These are phyloP conservation scores for Petrea volubilis DNA, from an alignment of 257 asterid species.

Conservation along the genomic window DNA sequence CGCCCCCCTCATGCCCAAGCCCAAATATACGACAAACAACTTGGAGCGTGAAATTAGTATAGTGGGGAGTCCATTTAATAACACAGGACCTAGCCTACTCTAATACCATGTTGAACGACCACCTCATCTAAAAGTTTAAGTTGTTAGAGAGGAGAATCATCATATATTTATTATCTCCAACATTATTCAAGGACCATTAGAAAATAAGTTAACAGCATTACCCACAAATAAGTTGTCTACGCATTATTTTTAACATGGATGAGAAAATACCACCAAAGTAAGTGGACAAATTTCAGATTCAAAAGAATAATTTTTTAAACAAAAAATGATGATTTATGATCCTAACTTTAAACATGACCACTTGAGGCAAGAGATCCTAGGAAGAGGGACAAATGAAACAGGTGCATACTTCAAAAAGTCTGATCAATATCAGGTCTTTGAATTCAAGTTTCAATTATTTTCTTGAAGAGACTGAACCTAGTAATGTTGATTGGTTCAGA, in stretches of 20 bases:
- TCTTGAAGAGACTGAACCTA: neutral
- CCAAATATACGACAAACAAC: too few relatives aligned
- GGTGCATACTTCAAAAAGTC: neutral
- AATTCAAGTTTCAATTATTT: conserved; percentile 2
- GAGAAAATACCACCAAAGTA: too few relatives aligned
- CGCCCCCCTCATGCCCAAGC: too few relatives aligned
- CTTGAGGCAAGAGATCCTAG: neutral
- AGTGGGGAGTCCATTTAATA: too few relatives aligned
- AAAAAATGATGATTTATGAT: neutral
- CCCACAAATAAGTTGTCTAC: neutral
- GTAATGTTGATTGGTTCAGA: neutral
- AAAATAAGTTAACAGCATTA: neutral
- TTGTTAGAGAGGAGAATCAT: too few relatives aligned
- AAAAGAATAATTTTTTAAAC: neutral
- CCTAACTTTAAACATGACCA: neutral
- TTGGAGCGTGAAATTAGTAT: too few relatives aligned
- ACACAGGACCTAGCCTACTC: too few relatives aligned
- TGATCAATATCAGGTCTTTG: neutral
- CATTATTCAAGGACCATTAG: too few relatives aligned
- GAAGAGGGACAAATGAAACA: neutral
- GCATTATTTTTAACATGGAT: neutral
- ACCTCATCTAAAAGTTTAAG: too few relatives aligned
- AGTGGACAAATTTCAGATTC: neutral
- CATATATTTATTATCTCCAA: too few relatives aligned
- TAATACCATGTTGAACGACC: too few relatives aligned